Base-by-base conservation (phyloP, 306 rosid species). In the Acacia melanoxylon region DNA sequence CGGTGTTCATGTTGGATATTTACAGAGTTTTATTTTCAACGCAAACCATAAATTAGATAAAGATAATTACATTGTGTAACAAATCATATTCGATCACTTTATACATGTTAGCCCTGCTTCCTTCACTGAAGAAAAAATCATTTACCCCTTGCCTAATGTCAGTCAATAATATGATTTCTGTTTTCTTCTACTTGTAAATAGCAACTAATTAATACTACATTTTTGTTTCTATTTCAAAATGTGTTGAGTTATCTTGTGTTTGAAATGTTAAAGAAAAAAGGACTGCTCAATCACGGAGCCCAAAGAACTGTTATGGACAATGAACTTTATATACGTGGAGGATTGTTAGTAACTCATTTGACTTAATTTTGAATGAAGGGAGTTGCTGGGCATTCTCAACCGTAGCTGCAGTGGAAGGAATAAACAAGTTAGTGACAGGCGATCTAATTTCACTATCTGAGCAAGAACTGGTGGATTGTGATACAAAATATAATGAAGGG, bases 311-410 rank as follows among this genome's bases (percentile, higher is more conserved):
- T 73, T n/a, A 13, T 2, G 19, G 37, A 22, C 46, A 1, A 10
- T 25, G 22, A 42, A 66, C 19, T 16, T 78, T 58, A 10, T 20
- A 27, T 41, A 56, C n/a, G 13, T 15, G 14, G 65, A 33, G 17
- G 25, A 68, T 78, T 58, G 11, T 25, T 66, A 25, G 1, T 85
- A 25, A 80, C 78, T 9, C 1, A 44, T 35, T 6, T 44, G 31
- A 67, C 22, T 78, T n/a, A 24, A 17, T 63, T 40, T 4, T 42
- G n/a, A 7, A 78, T 89, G 88, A 70, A 96, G 99, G 99, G 98
- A 96, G 99, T 85, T 96, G 99, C 91, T 96, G 99, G 99, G 98
- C 99, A 68, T 96, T 96, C 91, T 91, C 99, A 45, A 85, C 98
- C 35, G 59, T 93, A 4, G 42, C 81, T 54, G 87, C 99, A 0